Evolutionary conservation across 345 rosid genomes (phyloP).

Genomic region (Salix dunnii): DNA sequence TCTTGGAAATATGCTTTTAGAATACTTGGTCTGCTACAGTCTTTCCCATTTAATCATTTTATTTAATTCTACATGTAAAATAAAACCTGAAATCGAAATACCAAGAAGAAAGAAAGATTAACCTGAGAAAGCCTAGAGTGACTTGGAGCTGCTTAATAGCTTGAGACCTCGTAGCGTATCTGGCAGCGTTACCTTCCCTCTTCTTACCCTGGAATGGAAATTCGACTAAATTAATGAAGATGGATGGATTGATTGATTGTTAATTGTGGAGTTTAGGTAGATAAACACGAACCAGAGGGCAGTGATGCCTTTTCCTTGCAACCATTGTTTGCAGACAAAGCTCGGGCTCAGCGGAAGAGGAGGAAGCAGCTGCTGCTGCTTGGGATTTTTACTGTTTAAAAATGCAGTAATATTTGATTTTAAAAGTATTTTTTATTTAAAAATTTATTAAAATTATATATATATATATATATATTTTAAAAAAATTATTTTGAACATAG

Average conservation of each 20-base stretch:
- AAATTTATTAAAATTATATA: too few relatives aligned
- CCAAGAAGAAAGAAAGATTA: background rate
- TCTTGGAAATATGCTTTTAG: conserved; percentile 82
- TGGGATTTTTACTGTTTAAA: background rate
- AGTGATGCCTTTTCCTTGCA: conserved; percentile 57
- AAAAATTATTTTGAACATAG: too few relatives aligned
- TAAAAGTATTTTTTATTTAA: too few relatives aligned
- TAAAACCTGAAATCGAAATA: background rate
- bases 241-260: background rate
- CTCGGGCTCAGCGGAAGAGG: background rate
- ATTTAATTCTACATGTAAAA: background rate
- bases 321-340: conserved; percentile 6
- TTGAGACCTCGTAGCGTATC: conserved; percentile 83
- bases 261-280: background rate
- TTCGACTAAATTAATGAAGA: background rate
- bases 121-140: conserved; percentile 69
- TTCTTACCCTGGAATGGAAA: conserved; percentile 70
- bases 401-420: too few relatives aligned
- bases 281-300: conserved; percentile 63
- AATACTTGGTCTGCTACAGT: conserved; percentile 70
- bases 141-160: conserved; percentile 83
- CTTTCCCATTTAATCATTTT: background rate
- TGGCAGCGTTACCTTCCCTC: conserved; percentile 91
- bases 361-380: background rate
- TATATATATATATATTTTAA: too few relatives aligned